Base-by-base conservation (phyloP, 2,329 filamentous ascomycete genomes). In the Colletotrichum zoysiae region DNA sequence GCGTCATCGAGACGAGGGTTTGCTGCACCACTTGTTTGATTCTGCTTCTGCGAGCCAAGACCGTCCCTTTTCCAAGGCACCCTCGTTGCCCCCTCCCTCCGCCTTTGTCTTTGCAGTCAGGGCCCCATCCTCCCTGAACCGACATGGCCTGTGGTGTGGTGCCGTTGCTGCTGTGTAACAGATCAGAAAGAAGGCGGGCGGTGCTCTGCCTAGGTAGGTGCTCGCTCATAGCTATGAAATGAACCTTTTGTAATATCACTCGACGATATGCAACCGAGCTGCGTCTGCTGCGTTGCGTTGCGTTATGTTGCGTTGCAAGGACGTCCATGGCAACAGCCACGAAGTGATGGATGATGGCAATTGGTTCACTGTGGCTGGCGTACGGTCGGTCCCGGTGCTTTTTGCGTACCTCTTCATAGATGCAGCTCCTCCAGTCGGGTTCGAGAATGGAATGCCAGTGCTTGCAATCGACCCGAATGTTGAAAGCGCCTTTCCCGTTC, bases 1-100 rank as follows among this genome's bases (percentile, higher is more conserved):
- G 69, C 69, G 65, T 69, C 65, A 69, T 71, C 48, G 69, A 60
- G 59, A 50, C 69, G 69, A 69, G 65, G 65, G 65, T 59, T 42
- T 65, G 59, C 65, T 55, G 69, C 69, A 69, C 59, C 40, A 55
- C 18, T 53, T 46, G 58, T 14, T 53, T 46, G 58, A 46, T 58
- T 67, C 69, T 70, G 23, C 68, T 58, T 44, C 58, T 69, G 65
- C 53, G 53, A 69, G 69, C 65, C 65, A 69, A 69, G 69, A 64
- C 53, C 53, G 44, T 30, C 26, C 57, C 38, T 50, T 68, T 50
- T 68, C 51, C 69, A 71, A 68, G 58, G 69, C 65, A 58, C 66
- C 60, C 35, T 40, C 38, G 14, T 40, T 40, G 38, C 38, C 38
- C 38, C n/a, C n/a, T n/a, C n/a, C n/a, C 38, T 46, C 38, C 18